phyloP scores from a whole-genome alignment of 2,329 filamentous ascomycete genomes.

The Epichloe amarillans region DNA sequence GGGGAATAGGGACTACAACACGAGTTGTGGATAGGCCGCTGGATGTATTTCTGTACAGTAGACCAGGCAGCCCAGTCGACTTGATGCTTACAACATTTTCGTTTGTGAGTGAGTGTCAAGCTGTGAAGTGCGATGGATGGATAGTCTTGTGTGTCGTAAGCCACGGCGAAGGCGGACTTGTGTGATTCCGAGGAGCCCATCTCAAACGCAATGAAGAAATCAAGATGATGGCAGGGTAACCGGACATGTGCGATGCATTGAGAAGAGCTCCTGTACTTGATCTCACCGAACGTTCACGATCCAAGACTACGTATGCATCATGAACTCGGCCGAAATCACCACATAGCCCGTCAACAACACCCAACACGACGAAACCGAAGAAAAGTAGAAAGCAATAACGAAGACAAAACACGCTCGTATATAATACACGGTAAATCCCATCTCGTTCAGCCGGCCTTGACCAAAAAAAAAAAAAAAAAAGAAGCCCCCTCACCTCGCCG shows the following conservation, averaged over 20 bases:
- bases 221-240: too few relatives aligned
- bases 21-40: constrained; percentile 12
- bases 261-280: too few relatives aligned
- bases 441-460: neutral
- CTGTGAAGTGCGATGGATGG: neutral
- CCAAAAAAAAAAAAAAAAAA: too few relatives aligned
- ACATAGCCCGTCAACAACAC: too few relatives aligned
- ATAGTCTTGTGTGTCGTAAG: too few relatives aligned
- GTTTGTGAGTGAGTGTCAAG: neutral
- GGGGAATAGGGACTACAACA: constrained; percentile 9
- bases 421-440: neutral
- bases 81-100: constrained; percentile 1
- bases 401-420: neutral
- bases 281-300: too few relatives aligned
- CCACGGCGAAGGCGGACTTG: too few relatives aligned
- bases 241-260: too few relatives aligned
- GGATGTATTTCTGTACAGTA: constrained; percentile 15
- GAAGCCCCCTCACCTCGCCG: constrained; percentile 8
- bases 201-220: too few relatives aligned
- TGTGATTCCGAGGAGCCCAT: too few relatives aligned
- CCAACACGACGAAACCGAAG: neutral
- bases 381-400: neutral
- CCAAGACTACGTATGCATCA: too few relatives aligned
- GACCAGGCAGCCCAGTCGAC: constrained; percentile 14
- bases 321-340: too few relatives aligned